Conservation (phyloP, 1,284 basidiomycete species). For the Kwoniella shivajii region DNA sequence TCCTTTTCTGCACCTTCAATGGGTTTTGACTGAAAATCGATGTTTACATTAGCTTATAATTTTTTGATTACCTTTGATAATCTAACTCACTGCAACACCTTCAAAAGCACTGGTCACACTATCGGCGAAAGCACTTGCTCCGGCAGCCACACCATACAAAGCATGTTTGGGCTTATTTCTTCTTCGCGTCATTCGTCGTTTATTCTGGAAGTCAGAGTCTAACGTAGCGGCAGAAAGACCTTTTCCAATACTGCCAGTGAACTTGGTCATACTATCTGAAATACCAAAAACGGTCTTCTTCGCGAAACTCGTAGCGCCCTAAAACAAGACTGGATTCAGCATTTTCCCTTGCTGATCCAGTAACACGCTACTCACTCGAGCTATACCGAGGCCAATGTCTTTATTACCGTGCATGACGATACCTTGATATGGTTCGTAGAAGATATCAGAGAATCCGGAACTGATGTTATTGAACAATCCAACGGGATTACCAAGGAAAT, state of each 20-base stretch:
- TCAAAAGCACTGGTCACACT: conserved; percentile 95
- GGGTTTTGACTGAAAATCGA: conserved; percentile 71
- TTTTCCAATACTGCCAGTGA: conserved; percentile 96
- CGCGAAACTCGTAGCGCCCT: conserved; percentile 96
- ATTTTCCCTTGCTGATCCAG: not conserved
- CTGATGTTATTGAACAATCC: conserved; percentile 98
- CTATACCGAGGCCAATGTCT: conserved; percentile 95
- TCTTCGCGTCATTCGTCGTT: conserved; percentile 81
- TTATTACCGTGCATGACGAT: conserved; percentile 96
- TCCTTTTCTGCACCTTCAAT: conserved; percentile 94
- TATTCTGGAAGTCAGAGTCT: conserved; percentile 92
- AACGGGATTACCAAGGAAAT: conserved; percentile 81
- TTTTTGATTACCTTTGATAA: not conserved
- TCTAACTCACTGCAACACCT: conserved; percentile 76
- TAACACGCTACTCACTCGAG: conserved; percentile 64
- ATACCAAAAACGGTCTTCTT: conserved; percentile 99
- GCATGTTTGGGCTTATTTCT: conserved; percentile 96
- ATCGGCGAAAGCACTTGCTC: conserved; percentile 90
- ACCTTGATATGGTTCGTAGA: conserved; percentile 98
- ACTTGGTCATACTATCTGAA: conserved; percentile 93
- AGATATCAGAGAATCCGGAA: conserved; percentile 97
- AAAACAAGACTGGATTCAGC: conserved; percentile 15
- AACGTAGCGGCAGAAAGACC: conserved; percentile 95
- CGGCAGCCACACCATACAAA: conserved; percentile 92
- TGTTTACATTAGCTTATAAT: conserved; percentile 8